These are phyloP conservation scores for Gardenia jasminoides DNA, from an alignment of 257 asterid genomes.

Conservation along the genomic window DNA sequence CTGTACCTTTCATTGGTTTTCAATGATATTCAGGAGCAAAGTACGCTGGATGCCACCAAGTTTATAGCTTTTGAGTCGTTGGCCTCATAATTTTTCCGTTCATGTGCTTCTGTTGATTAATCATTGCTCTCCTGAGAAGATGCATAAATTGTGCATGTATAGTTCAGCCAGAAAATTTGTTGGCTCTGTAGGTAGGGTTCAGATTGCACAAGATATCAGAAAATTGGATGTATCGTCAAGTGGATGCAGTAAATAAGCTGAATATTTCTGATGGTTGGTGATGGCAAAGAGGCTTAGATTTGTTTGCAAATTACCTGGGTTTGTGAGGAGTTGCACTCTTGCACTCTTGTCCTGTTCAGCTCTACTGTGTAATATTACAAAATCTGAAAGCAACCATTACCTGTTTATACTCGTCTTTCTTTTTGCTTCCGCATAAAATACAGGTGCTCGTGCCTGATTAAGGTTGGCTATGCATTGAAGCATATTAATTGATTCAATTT, in stretches of 20 bases:
- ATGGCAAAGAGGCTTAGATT: neutral
- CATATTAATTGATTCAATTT: neutral
- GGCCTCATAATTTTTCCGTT: neutral
- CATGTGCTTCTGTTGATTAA: neutral
- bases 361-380: too few relatives aligned
- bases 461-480: neutral
- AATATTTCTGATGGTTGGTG: neutral
- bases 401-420: neutral
- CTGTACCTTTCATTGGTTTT: neutral
- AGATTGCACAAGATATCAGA: too few relatives aligned
- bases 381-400: neutral
- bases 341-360: neutral
- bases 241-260: conserved; percentile 1
- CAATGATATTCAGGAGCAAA: neutral
- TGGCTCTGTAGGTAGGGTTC: neutral
- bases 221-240: neutral
- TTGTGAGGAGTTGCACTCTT: neutral
- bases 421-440: neutral
- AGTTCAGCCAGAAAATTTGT: neutral
- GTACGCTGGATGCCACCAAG: neutral
- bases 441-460: neutral
- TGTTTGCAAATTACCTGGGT: neutral
- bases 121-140: neutral
- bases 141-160: neutral
- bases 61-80: neutral